Evolutionary conservation across 2,329 filamentous ascomycete genomes (phyloP), one percentile per base, ranked within the genome.

Genomic region (Aspergillus piperis): DNA sequence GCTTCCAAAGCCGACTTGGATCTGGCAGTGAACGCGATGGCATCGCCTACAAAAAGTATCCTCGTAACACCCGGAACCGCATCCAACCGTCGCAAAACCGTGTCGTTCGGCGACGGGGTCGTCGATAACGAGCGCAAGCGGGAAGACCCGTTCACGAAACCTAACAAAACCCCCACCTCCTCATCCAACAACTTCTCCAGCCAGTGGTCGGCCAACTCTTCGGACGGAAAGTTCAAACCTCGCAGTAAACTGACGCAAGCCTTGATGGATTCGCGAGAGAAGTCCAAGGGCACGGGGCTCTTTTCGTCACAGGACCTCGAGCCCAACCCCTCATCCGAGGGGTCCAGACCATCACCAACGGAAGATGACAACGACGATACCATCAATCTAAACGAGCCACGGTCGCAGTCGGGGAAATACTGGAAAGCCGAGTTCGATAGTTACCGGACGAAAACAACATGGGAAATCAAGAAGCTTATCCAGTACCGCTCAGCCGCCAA

Each of bases 51-150:
- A 1, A 87, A 87, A 67, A 85, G 86, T 63, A 88, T 88, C 54
- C 80, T 88, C n/a, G 78, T 86, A 69, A 88, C 86, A 0, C 86
- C 86, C 5, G 85, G 86, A 3, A 86, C 84, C 2, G 81, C 78
- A 8, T 79, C 78, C 30, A 83, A 81, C 59, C 79, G 83, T 55
- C 79, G 84, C 54, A 88, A 88, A 69, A 85, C 84, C 0, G 84
- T 88, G 7, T 85, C 84, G 0, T 88, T 87, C 68, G 83, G 83
- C 6, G 81, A 83, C 17, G 78, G 83, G 17, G 82, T 86, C 2
- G 74, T 83, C 27, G 83, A 86, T 64, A 85, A 85, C 63, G 84
- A 85, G 64, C 72, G 71, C 71, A 85, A 83, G 69, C 78, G 78
- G 54, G 71, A 75, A 8, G 77, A 75, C 15, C 66, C 72, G 39